Conservation (phyloP, 306 rosid species). For the Senna tora region DNA sequence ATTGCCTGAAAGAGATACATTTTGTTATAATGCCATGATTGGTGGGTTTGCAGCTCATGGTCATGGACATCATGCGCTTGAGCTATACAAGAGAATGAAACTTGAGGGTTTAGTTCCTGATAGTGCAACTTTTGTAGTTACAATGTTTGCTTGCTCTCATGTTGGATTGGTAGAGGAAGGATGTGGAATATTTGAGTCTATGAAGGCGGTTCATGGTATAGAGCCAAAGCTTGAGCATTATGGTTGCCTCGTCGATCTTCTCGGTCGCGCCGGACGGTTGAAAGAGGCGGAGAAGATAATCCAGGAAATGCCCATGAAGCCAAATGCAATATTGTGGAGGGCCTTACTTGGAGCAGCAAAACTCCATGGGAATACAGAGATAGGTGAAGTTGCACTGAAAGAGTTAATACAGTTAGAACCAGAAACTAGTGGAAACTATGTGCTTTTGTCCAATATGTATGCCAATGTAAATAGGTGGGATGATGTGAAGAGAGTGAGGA, state of each 20-base stretch:
- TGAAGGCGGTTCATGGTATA: constrained; percentile 36
- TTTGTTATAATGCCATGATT: constrained; percentile 50
- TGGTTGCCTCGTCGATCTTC: constrained; percentile 50
- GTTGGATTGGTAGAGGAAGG: constrained; percentile 51
- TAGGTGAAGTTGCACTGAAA: constrained; percentile 49
- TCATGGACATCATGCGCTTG: constrained; percentile 49
- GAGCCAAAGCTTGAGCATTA: constrained; percentile 52
- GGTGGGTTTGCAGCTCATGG: constrained; percentile 54
- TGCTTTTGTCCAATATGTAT: constrained; percentile 55
- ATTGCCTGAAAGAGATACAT: constrained; percentile 41
- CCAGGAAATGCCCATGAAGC: constrained; percentile 50
- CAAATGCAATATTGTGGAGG: constrained; percentile 55
- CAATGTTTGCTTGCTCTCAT: constrained; percentile 54
- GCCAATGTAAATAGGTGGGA: constrained; percentile 48
- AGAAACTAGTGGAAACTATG: constrained; percentile 53
- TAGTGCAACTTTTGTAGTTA: constrained; percentile 47
- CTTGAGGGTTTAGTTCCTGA: constrained; percentile 41
- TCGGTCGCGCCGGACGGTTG: constrained; percentile 50
- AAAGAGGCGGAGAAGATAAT: constrained; percentile 50
- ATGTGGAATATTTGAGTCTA: constrained; percentile 43
- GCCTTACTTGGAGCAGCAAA: constrained; percentile 58
- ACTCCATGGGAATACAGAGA: constrained; percentile 45
- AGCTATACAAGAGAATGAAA: constrained; percentile 46
- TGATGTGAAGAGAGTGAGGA: constrained; percentile 53
- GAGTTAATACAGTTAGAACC: constrained; percentile 50